These are phyloP conservation scores for Mycena floridula DNA, from an alignment of 768 basidiomycete species.

Conservation along the genomic window DNA sequence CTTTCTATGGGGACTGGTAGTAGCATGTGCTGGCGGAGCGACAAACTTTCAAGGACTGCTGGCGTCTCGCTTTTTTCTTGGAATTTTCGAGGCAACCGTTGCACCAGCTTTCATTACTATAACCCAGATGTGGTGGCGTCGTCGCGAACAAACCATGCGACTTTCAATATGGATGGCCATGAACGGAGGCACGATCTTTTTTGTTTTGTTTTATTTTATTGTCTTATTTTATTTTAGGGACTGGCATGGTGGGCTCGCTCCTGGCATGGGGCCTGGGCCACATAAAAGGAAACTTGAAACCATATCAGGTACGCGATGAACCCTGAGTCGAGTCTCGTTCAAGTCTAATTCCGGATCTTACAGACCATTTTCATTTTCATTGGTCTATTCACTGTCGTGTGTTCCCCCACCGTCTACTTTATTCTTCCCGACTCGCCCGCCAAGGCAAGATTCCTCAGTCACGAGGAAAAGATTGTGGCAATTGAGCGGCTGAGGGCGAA, in stretches of 20 bases:
- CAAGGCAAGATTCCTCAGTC: conserved; percentile 31
- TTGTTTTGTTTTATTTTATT: no score
- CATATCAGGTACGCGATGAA: conserved; percentile 36
- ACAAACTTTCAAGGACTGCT: conserved; percentile 34
- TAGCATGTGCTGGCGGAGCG: conserved; percentile 31
- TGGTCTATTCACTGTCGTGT: conserved; percentile 32
- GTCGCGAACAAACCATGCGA: conserved; percentile 39
- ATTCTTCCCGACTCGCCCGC: conserved; percentile 39
- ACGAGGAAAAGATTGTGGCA: conserved; percentile 35
- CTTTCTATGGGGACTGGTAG: conserved; percentile 34
- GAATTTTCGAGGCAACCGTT: conserved; percentile 41
- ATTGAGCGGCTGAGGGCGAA: conserved; percentile 36
- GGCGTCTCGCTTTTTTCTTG: conserved; percentile 36
- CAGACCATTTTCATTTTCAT: conserved; percentile 40
- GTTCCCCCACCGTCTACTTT: conserved; percentile 29
- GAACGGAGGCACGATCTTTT: no score
- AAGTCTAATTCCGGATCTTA: neutral
- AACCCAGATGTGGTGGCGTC: conserved; percentile 45
- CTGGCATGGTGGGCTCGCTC: conserved; percentile 37
- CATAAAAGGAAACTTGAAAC: conserved; percentile 26
- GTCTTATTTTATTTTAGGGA: no score
- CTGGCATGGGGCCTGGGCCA: conserved; percentile 36
- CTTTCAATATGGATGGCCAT: conserved; percentile 36
- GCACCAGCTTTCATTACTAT: conserved; percentile 44
- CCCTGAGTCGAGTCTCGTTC: conserved; percentile 10